Percentiles rank a stretch among this genome's conserved stretches.
Evolutionary conservation across 768 basidiomycete genomes (phyloP).

Genomic region (Lyophyllum atratum): DNA sequence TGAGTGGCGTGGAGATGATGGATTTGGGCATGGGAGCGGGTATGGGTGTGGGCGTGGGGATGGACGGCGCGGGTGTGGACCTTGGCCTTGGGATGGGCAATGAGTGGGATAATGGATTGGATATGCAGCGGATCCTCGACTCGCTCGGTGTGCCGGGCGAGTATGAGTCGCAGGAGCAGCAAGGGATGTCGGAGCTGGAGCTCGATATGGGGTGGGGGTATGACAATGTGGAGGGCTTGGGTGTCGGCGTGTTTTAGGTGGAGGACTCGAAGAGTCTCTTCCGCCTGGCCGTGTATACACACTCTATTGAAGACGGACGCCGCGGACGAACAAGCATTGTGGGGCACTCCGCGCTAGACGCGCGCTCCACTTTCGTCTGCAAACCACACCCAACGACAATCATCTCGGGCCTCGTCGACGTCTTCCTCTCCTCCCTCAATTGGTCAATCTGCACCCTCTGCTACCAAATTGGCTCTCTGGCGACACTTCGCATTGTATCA

Average conservation of each 20-base stretch:
- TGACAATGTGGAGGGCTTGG: background rate
- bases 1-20: constrained; percentile 1
- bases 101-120: constrained; percentile 14
- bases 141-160: constrained; percentile 11
- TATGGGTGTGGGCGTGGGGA: constrained; percentile 11
- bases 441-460: background rate
- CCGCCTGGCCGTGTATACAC: background rate
- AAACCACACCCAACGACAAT: background rate
- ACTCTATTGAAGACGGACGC: background rate
- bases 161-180: constrained; percentile 3
- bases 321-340: background rate
- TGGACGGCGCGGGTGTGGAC: constrained; percentile 5
- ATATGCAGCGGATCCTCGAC: constrained; percentile 22
- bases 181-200: constrained; percentile 11
- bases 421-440: background rate
- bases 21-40: constrained; percentile 4
- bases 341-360: background rate
- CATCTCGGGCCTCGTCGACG: background rate
- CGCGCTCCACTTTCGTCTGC: background rate
- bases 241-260: constrained; percentile 17
- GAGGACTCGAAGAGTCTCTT: background rate
- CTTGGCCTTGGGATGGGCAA: background rate
- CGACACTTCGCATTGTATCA: background rate
- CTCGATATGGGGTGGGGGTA: constrained; percentile 15
- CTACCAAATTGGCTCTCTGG: background rate